phyloP scores from a whole-genome alignment of 1,139 yeast species.

The Geotrichum citri-aurantii region DNA sequence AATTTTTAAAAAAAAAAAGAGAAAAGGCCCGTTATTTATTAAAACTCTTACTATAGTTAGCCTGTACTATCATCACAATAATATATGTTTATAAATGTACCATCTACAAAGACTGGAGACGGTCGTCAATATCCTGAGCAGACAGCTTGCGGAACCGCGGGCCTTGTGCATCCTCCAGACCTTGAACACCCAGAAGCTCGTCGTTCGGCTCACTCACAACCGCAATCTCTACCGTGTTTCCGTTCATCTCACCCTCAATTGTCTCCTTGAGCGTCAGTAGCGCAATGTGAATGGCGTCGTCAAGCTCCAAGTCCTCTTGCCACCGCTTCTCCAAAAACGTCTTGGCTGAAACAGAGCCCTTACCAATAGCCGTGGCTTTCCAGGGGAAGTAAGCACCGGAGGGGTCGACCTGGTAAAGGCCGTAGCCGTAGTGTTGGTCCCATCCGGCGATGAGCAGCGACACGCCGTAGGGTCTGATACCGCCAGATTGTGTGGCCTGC shows the following conservation, averaged over 20 bases:
- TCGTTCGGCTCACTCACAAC: constrained; percentile 82
- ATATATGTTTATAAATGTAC: neutral
- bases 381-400: constrained; percentile 99
- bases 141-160: constrained; percentile 84
- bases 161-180: constrained; percentile 68
- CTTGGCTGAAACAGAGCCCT: constrained; percentile 89
- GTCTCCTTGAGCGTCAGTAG: constrained; percentile 90
- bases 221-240: constrained; percentile 91
- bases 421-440: constrained; percentile 76
- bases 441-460: constrained; percentile 90
- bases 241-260: constrained; percentile 96
- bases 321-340: constrained; percentile 96
- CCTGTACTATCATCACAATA: neutral
- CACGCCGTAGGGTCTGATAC: constrained; percentile 97
- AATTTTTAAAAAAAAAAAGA: no score
- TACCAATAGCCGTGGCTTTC: constrained; percentile 99
- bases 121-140: constrained; percentile 89
- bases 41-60: neutral
- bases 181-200: constrained; percentile 74
- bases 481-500: constrained; percentile 97
- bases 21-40: neutral
- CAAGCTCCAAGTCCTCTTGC: constrained; percentile 94
- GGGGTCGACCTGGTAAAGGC: constrained; percentile 95
- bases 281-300: constrained; percentile 97
- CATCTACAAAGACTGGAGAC: constrained; percentile 74